Evolutionary conservation across 495 filamentous ascomycete species (phyloP).

Genomic region (Daldinia vernicosa): DNA sequence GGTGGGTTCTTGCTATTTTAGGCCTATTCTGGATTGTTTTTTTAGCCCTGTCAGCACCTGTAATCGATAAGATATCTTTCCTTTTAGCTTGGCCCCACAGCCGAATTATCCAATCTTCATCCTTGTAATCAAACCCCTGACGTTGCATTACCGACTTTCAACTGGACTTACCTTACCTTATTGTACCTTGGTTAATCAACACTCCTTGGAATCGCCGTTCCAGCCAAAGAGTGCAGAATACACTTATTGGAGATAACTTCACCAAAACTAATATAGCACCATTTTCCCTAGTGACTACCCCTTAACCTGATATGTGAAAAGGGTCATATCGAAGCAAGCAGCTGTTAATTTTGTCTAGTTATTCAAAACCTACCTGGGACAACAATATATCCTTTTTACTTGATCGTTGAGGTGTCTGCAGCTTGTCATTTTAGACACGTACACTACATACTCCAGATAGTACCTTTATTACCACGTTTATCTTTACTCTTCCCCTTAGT

Average conservation of each 20-base stretch:
- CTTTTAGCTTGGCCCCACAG: slow-evolving; percentile 17
- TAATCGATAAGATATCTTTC: slow-evolving; percentile 19
- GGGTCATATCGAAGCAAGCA: background rate
- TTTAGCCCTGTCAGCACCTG: background rate
- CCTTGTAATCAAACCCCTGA: slow-evolving; percentile 23
- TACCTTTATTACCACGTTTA: background rate
- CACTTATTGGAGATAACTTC: slow-evolving; percentile 10
- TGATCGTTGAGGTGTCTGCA: background rate
- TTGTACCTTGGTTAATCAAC: slow-evolving; percentile 1
- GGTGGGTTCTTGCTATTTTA: slow-evolving; percentile 4
- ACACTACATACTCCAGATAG: slow-evolving; percentile 4
- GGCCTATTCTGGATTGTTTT: background rate
- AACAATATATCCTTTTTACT: background rate
- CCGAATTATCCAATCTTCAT: slow-evolving; percentile 22
- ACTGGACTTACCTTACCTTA: no score
- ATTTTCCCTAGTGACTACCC: background rate
- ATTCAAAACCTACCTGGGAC: no score
- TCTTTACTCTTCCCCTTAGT: background rate
- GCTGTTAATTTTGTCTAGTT: background rate
- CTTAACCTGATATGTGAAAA: background rate
- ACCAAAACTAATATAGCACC: slow-evolving; percentile 1
- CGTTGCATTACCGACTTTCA: slow-evolving; percentile 30
- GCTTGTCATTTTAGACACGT: slow-evolving; percentile 32
- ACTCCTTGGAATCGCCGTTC: background rate
- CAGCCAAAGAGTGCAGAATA: background rate